A percentile compares a stretch with the other conserved stretches of the same genome.
These are phyloP conservation scores for Prinsepia uniflora DNA, from an alignment of 306 rosid genomes.

Conservation along the genomic window DNA sequence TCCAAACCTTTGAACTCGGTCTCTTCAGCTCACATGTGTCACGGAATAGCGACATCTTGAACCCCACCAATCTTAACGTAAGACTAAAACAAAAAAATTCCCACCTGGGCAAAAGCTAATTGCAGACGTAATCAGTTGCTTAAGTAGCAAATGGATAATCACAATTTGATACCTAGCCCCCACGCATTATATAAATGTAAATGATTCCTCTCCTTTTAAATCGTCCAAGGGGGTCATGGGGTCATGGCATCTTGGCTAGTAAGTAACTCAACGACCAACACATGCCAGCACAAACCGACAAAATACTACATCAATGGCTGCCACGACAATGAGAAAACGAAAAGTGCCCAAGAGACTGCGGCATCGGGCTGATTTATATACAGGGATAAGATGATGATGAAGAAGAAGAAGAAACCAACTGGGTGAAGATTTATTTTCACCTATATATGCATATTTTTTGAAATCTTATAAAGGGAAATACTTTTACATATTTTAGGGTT, in stretches of 20 bases:
- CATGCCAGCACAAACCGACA: not conserved
- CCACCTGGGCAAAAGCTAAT: not conserved
- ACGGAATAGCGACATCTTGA: no score
- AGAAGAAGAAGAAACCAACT: no score
- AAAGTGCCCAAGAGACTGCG: no score
- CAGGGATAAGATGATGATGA: no score
- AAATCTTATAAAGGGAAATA: no score
- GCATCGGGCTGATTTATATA: no score
- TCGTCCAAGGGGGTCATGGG: not conserved
- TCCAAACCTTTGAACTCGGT: no score
- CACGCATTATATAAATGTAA: not conserved
- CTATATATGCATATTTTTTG: no score
- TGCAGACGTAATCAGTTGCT: not conserved
- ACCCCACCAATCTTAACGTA: not conserved
- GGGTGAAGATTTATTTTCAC: no score
- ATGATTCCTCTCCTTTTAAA: not conserved
- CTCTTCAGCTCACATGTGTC: no score
- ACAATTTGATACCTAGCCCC: not conserved
- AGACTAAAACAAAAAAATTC: not conserved
- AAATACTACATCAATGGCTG: not conserved
- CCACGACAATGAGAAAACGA: not conserved
- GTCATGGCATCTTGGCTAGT: not conserved
- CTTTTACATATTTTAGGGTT: no score
- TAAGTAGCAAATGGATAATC: not conserved
- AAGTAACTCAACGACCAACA: not conserved